Conservation (phyloP, 164 flowering plant species). For the Aristolochia fimbriata region DNA sequence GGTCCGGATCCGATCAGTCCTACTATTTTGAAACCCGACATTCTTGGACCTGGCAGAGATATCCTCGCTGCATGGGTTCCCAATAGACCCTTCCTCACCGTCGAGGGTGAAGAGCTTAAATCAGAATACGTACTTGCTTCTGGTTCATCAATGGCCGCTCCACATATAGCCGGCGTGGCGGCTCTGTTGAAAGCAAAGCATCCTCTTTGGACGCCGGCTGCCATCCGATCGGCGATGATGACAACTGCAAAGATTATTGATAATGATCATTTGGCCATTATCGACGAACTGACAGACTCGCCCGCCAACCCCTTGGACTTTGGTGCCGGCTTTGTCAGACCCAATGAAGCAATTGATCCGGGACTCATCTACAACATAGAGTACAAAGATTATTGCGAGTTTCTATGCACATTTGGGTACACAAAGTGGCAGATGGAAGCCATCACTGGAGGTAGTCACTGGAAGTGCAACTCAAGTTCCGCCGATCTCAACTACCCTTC, state of each 20-base stretch:
- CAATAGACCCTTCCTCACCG: background rate
- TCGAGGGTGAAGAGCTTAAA: background rate
- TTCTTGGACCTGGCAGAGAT: slow-evolving; percentile 24
- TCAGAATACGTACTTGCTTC: slow-evolving; percentile 23
- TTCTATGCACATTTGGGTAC: slow-evolving; percentile 36
- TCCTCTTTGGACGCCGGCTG: slow-evolving; percentile 35
- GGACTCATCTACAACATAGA: slow-evolving; percentile 30
- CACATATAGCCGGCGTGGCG: slow-evolving; percentile 26
- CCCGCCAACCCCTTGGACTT: slow-evolving; percentile 23
- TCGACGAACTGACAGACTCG: background rate
- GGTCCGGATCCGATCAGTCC: slow-evolving; percentile 7
- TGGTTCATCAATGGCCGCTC: slow-evolving; percentile 34
- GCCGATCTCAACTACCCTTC: slow-evolving; percentile 10
- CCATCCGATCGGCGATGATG: slow-evolving; percentile 30
- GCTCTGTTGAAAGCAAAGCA: slow-evolving; percentile 27
- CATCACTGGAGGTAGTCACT: background rate
- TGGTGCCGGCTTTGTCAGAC: slow-evolving; percentile 34
- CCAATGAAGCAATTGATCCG: slow-evolving; percentile 33
- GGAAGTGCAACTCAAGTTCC: background rate
- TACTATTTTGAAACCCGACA: slow-evolving; percentile 12
- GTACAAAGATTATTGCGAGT: slow-evolving; percentile 23
- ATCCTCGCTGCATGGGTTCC: slow-evolving; percentile 39
- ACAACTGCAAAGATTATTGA: slow-evolving; percentile 21
- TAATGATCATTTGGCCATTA: slow-evolving; percentile 9
- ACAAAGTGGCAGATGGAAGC: slow-evolving; percentile 24